Evolutionary conservation across 352 stramenopile genomes (phyloP).

Genomic region (Blastocystis sp.): DNA sequence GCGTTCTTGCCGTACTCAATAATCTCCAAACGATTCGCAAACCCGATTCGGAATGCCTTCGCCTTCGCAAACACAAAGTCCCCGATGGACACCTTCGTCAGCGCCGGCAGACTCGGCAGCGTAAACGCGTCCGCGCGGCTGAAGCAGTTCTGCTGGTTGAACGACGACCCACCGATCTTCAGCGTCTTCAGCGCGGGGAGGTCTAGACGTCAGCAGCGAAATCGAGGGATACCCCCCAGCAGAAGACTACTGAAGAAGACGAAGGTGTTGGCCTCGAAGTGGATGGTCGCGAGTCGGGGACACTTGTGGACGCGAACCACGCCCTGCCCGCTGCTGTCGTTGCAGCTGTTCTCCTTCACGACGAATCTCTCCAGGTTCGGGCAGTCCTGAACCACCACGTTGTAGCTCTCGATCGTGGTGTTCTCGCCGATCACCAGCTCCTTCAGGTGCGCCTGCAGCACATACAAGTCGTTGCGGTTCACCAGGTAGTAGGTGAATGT

Average conservation of each 20-base stretch:
- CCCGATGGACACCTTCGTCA: conserved; percentile 17
- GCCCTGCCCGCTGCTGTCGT: neutral
- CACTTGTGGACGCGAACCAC: conserved; percentile 20
- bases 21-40: neutral
- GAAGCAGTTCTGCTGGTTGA: neutral
- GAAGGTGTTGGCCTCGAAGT: neutral
- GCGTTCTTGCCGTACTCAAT: neutral
- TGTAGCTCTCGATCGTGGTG: neutral
- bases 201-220: neutral
- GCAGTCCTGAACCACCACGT: neutral
- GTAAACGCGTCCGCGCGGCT: neutral
- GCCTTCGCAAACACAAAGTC: neutral
- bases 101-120: neutral
- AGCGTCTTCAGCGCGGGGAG: neutral
- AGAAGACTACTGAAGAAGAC: conserved; percentile 26
- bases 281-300: neutral
- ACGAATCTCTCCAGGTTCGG: neutral
- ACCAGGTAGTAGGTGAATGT: neutral
- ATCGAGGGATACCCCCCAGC: neutral
- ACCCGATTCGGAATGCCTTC: neutral
- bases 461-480: neutral
- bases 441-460: neutral
- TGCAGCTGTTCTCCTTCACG: neutral
- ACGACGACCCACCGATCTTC: neutral
- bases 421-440: neutral